phyloP scores from a whole-genome alignment of 106 monocot species.

The Platanthera zijinensis region DNA sequence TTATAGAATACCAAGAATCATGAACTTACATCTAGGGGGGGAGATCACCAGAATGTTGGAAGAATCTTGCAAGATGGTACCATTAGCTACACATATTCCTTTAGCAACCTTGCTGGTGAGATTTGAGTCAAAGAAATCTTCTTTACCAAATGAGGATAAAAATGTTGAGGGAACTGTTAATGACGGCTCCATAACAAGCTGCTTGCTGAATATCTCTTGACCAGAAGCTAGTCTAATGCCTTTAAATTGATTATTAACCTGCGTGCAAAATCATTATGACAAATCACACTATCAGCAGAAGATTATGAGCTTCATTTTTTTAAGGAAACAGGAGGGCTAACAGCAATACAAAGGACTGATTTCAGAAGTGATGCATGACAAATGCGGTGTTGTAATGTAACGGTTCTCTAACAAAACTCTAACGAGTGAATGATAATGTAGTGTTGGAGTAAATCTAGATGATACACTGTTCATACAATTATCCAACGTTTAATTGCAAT shows the following conservation, averaged over 20 bases:
- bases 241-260: conserved; percentile 47
- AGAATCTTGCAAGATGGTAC: conserved; percentile 38
- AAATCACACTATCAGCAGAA: background rate
- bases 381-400: too few relatives aligned
- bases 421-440: too few relatives aligned
- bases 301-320: background rate
- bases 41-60: conserved; percentile 66
- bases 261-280: conserved; percentile 28
- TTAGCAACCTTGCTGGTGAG: conserved; percentile 35
- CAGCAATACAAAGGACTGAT: background rate
- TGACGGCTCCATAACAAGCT: conserved; percentile 60
- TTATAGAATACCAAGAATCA: background rate
- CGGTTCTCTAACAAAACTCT: too few relatives aligned
- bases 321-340: background rate
- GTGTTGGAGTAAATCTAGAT: too few relatives aligned
- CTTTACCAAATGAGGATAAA: background rate
- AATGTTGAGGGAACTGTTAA: conserved; percentile 31
- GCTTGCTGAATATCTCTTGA: conserved; percentile 59
- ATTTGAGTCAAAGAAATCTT: conserved; percentile 16
- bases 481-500: too few relatives aligned
- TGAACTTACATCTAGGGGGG: conserved; percentile 73
- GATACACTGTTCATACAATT: too few relatives aligned
- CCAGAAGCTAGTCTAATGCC: conserved; percentile 73
- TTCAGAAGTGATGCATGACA: background rate
- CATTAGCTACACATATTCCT: conserved; percentile 52